Conservation (phyloP, 208 protist species). For the Leishmania major region DNA sequence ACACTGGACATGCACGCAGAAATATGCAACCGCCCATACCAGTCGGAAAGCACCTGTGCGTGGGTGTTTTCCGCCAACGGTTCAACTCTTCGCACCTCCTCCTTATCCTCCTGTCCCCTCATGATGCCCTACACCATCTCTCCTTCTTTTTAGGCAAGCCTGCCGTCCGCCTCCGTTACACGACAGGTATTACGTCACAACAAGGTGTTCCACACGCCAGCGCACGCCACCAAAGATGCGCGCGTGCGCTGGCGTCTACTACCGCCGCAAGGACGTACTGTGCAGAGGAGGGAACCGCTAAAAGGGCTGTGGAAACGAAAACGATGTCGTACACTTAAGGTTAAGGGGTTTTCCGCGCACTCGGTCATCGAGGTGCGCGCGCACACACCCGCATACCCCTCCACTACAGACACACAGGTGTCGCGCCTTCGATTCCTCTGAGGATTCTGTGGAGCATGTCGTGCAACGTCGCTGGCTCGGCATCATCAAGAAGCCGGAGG, state of each 20-base stretch:
- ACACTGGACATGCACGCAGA: slow-evolving; percentile 3
- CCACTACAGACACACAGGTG: neutral
- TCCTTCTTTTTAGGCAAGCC: neutral
- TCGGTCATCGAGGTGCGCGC: neutral
- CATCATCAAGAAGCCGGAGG: neutral
- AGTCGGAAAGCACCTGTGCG: neutral
- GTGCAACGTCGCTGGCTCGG: neutral
- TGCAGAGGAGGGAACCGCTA: neutral
- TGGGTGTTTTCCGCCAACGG: neutral
- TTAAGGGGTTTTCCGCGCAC: neutral
- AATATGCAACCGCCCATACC: neutral
- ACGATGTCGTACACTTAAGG: neutral
- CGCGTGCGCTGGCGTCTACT: neutral
- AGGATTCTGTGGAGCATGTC: neutral
- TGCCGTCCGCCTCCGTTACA: neutral
- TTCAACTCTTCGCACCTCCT: neutral
- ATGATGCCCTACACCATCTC: neutral
- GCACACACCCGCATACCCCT: neutral
- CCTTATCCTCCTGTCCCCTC: neutral
- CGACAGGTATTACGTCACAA: neutral
- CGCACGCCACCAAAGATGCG: neutral
- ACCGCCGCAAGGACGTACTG: neutral
- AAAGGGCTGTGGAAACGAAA: slow-evolving; percentile 13
- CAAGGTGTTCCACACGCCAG: slow-evolving; percentile 5
- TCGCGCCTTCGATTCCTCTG: neutral